These are phyloP conservation scores for Bothriochloa decipiens DNA, from an alignment of 176 grass and related monocot species.

Conservation along the genomic window DNA sequence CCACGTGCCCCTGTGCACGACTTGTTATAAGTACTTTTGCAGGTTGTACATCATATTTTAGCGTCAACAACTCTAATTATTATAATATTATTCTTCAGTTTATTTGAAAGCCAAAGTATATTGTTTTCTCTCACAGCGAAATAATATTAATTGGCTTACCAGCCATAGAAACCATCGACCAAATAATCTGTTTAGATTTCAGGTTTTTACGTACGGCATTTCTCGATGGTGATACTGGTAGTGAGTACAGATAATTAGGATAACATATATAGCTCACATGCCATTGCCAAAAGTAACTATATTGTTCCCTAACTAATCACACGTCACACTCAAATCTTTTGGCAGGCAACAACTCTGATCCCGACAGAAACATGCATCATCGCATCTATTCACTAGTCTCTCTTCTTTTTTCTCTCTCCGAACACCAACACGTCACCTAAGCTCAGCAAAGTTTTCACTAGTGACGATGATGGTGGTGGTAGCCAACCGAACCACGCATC, in stretches of 20 bases:
- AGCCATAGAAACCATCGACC: no score
- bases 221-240: background rate
- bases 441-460: background rate
- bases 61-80: no score
- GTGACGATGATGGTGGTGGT: constrained; percentile 20
- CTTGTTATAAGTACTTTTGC: no score
- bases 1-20: no score
- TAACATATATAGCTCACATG: background rate
- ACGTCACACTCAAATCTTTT: constrained; percentile 1
- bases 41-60: no score
- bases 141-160: no score
- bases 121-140: no score
- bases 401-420: background rate
- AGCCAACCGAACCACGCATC: constrained; percentile 47
- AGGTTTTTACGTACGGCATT: background rate
- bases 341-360: background rate
- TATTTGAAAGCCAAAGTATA: no score
- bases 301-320: constrained; percentile 1
- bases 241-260: background rate
- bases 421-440: background rate
- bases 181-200: no score
- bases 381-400: background rate
- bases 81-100: no score
- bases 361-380: constrained; percentile 12
- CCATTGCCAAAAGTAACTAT: background rate